Conservation (phyloP, 1,139 yeast genomes). For the Blastobotrys elegans region DNA sequence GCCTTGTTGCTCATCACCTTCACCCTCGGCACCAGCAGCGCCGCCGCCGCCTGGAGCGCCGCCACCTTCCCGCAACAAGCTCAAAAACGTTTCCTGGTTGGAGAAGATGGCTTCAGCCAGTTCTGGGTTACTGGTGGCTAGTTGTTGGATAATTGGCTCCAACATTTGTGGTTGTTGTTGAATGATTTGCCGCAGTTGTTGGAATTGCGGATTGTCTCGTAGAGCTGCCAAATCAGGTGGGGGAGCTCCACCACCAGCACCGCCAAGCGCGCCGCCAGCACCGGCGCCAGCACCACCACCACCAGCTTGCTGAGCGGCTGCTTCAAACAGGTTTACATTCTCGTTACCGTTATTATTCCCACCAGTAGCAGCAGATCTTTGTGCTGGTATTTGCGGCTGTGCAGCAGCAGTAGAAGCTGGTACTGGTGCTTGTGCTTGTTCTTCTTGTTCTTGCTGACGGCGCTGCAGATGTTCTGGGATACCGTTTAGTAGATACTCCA, state of each 20-base stretch:
- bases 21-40: conserved; percentile 37
- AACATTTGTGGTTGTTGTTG: conserved; percentile 87
- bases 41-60: conserved; percentile 39
- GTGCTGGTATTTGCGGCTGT: conserved; percentile 17
- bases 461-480: conserved; percentile 63
- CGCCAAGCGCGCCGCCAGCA: conserved; percentile 27
- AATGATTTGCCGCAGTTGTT: conserved; percentile 69
- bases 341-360: conserved; percentile 30
- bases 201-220: conserved; percentile 43
- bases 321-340: conserved; percentile 34
- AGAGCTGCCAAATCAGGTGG: conserved; percentile 30
- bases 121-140: conserved; percentile 82
- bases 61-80: conserved; percentile 49
- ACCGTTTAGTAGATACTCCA: conserved; percentile 87
- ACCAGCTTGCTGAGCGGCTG: conserved; percentile 28
- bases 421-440: conserved; percentile 23
- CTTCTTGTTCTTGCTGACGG: conserved; percentile 26
- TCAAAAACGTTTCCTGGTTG: conserved; percentile 82
- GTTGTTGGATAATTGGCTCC: conserved; percentile 76
- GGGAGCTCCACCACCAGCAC: conserved; percentile 8
- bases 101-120: conserved; percentile 69
- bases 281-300: conserved; percentile 27
- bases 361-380: neutral
- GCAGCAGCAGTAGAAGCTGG: conserved; percentile 20
- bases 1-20: conserved; percentile 36